Conservation (phyloP, 2,329 filamentous ascomycete genomes). For the Arthrobotrys entomopaga region DNA sequence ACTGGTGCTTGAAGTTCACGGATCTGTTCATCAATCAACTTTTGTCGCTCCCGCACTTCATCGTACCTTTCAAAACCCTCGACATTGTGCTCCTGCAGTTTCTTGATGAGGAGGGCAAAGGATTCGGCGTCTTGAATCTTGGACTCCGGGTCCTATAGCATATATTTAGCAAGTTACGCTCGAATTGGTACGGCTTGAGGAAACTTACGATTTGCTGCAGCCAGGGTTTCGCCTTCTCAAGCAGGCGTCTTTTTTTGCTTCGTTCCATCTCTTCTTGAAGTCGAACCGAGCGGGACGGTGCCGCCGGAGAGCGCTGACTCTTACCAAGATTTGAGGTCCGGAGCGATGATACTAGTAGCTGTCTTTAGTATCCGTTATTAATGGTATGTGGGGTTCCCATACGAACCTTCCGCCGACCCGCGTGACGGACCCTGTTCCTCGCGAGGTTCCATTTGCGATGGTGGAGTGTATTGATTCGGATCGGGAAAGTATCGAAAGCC, state of each 20-base stretch:
- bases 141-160: constrained; percentile 19
- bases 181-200: background rate
- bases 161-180: no score
- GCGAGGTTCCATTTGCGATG: constrained; percentile 9
- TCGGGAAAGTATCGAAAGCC: constrained; percentile 7
- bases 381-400: background rate
- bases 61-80: constrained; percentile 50
- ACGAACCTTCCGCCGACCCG: constrained; percentile 20
- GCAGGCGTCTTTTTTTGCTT: background rate
- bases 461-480: constrained; percentile 38
- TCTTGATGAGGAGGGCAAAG: constrained; percentile 29
- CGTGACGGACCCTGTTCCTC: background rate
- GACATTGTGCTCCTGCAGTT: constrained; percentile 45
- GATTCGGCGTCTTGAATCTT: constrained; percentile 29
- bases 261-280: constrained; percentile 23
- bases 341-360: constrained; percentile 25
- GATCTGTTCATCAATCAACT: constrained; percentile 32
- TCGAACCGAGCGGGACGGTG: constrained; percentile 21
- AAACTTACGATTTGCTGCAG: constrained; percentile 32
- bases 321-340: constrained; percentile 12
- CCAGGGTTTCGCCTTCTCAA: constrained; percentile 25
- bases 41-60: constrained; percentile 41
- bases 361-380: background rate
- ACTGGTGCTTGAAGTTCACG: constrained; percentile 24
- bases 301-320: background rate